Base-by-base conservation (phyloP, 2,329 filamentous ascomycete genomes). In the Ascochyta pisi region DNA sequence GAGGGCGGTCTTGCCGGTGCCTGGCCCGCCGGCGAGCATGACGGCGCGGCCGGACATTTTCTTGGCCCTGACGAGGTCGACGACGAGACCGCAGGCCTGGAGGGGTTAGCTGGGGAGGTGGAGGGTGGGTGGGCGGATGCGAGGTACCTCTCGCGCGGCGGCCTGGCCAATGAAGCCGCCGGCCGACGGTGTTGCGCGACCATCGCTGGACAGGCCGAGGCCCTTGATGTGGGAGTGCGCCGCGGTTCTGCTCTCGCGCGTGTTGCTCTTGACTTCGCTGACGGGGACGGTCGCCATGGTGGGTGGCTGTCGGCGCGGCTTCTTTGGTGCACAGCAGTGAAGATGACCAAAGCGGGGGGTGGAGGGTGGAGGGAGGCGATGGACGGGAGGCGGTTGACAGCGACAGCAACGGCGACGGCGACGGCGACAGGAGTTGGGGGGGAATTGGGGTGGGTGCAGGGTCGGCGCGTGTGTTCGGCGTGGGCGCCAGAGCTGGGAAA, bases 171-270 rank as follows among this genome's bases (percentile, higher is more conserved):
- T 89, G 71, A 98, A 99, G 33, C 95, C 95, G 23, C 67, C 70
- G 5, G 66, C 70, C 60, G 90, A 85, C 63, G 85, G 85, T 74
- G 96, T 93, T 60, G 95, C 92, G 48, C 85, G 88, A 61, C 95
- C 95, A 87, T 96, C 91, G 22, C 66, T 66, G 72, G 91, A 90
- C 66, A 99, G 80, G 16, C 95, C 95, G 37, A 99, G 84, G 47
- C 95, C 95, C 76, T 92, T 96, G 84, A 99, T 99, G 79, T 99
- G 95, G 49, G 94, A 97, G 79, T 99, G 95, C 67, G 94, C 90
- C 59, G 95, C 94, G 43, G 95, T 99, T 74, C 95, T 63, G 81
- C 96, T 95, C 78, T 97, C 94, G 82, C 95, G 92, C 81, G 88
- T 88, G 80, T 92, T 94, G 81, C 90, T 90, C 83, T 96, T 96